These are phyloP conservation scores for Stephanocyclus meneghinianus DNA, from an alignment of 352 stramenopile genomes.

Conservation along the genomic window DNA sequence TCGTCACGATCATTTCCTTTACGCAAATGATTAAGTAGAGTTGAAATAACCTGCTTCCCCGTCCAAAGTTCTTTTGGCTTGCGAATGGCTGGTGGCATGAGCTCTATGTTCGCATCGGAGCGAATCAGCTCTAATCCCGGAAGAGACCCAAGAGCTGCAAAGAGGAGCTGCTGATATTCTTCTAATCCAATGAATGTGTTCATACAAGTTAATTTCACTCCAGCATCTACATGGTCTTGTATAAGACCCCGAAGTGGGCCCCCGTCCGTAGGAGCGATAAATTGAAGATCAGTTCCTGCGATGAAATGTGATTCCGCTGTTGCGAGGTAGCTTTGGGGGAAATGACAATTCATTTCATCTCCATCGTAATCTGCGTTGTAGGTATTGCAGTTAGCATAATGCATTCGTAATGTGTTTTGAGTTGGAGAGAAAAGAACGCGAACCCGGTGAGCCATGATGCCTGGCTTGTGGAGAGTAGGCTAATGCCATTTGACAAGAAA, in stretches of 20 bases:
- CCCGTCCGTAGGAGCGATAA: constrained; percentile 94
- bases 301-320: constrained; percentile 97
- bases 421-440: constrained; percentile 91
- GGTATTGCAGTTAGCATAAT: constrained; percentile 99
- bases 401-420: constrained; percentile 99
- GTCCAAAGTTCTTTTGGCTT: constrained; percentile 97
- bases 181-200: constrained; percentile 98
- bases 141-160: constrained; percentile 93
- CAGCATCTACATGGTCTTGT: constrained; percentile 98
- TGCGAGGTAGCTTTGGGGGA: constrained; percentile 98
- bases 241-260: constrained; percentile 97
- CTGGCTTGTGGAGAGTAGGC: constrained; percentile 99
- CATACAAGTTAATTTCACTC: constrained; percentile 95
- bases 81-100: constrained; percentile 94
- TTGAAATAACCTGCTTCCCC: constrained; percentile 98
- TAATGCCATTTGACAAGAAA: constrained; percentile 70
- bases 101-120: constrained; percentile 88
- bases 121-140: constrained; percentile 89
- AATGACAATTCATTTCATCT: constrained; percentile 99
- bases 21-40: constrained; percentile 91
- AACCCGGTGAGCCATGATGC: constrained; percentile 99
- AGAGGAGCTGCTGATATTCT: constrained; percentile 98
- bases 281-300: constrained; percentile 95
- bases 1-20: constrained; percentile 77
- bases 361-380: constrained; percentile 99